Base-by-base conservation (phyloP, 2,329 filamentous ascomycete species). In the Diaporthe batatas region DNA sequence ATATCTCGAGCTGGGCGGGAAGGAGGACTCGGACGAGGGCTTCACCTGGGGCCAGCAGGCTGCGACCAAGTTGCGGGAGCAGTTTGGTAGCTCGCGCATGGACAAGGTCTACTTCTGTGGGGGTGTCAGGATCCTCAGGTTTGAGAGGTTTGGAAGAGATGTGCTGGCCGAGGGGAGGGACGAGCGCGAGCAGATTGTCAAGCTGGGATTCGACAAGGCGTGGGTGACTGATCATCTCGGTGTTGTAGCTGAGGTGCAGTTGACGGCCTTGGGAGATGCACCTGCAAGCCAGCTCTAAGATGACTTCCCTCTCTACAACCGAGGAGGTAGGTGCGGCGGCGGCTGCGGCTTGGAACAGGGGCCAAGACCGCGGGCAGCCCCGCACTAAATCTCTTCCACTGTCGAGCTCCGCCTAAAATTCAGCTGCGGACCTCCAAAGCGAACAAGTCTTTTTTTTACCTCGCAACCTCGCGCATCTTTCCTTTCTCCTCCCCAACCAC, bases 21-120 rank as follows among this genome's bases (percentile, higher is more conserved):
- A 80, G 49, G 88, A 90, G 73, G 85, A 85, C 54, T 82, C 80
- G n/a, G 84, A 86, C 3, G 82, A 84, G 12, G 88, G 87, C 0
- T 88, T 85, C 76, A 91, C 89, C 0, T 91, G 89, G 89, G 89
- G 89, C 0, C 85, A 89, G 74, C 88, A 90, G 80, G 84, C 83
- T 2, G 76, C 82, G 3, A 80, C 81, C 2, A 77, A 74, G 59
- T 75, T 84, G 68, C 81, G 84, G 32, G 78, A 84, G 51, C 80
- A 77, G 71, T 89, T 86, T 78, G 87, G 87, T 0, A 85, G 83
- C 70, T 84, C 81, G 44, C 81, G 89, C 7, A 88, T 90, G 87
- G 89, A 90, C 71, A 98, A 90, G 79, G 81, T 90, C 12, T 80
- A 85, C 36, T 87, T 83, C 75, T 83, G 82, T 54, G 87, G 87